phyloP scores from a whole-genome alignment of 83 land plant genomes.

The Thuja plicata region DNA sequence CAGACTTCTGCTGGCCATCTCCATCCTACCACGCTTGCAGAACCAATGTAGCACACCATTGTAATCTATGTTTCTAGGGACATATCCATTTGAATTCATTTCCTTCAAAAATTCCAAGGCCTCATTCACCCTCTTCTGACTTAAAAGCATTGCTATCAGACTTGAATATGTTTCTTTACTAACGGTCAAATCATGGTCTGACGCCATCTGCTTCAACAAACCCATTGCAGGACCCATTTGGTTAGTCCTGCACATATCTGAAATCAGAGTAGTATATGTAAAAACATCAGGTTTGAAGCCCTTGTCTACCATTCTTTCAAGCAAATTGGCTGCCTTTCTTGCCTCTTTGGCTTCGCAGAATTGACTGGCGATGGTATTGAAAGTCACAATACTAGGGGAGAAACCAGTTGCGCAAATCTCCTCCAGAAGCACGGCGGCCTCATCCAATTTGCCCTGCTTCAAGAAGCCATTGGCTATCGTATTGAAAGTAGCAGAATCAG shows the following conservation, averaged over 20 bases:
- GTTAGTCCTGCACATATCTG: conserved; percentile 17
- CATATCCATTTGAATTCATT: conserved; percentile 26
- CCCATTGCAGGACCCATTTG: conserved; percentile 34
- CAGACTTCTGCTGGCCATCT: conserved; percentile 40
- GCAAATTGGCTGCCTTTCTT: conserved; percentile 25
- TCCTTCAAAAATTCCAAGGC: conserved; percentile 36
- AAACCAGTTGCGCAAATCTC: conserved; percentile 25
- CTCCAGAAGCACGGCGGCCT: conserved; percentile 26
- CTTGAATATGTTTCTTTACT: conserved; percentile 9
- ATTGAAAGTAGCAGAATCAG: conserved; percentile 22
- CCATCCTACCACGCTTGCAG: conserved; percentile 49
- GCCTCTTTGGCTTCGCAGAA: conserved; percentile 15
- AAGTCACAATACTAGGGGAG: conserved; percentile 22
- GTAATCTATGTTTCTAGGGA: conserved; percentile 46
- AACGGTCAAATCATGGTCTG: background rate
- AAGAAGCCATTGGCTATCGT: conserved; percentile 34
- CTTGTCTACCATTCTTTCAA: conserved; percentile 22
- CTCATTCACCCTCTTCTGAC: conserved; percentile 28
- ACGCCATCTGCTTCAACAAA: conserved; percentile 19
- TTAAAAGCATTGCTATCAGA: background rate
- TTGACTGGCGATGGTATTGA: conserved; percentile 30
- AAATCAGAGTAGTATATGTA: conserved; percentile 30
- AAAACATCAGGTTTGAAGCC: conserved; percentile 28
- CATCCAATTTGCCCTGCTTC: conserved; percentile 19
- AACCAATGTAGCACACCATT: conserved; percentile 54